These are phyloP conservation scores for Calonectria pteridis DNA, from an alignment of 2,329 filamentous ascomycete species.

Conservation along the genomic window DNA sequence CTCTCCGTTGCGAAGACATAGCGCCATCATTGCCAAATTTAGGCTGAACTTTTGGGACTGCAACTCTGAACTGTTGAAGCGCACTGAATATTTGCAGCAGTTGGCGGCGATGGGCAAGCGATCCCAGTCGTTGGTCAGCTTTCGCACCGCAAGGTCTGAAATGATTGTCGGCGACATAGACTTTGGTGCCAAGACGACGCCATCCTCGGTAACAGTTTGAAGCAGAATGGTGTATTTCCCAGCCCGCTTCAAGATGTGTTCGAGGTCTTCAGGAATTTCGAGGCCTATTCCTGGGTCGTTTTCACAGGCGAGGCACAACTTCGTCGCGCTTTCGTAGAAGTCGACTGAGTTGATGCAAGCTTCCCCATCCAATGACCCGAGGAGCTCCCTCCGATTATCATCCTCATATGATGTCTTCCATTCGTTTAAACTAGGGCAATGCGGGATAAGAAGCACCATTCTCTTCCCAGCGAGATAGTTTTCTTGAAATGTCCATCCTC, in stretches of 20 bases:
- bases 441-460: conserved; percentile 12
- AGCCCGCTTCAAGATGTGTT: neutral
- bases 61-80: neutral
- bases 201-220: neutral
- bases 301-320: neutral
- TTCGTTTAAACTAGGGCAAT: neutral
- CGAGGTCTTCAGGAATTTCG: neutral
- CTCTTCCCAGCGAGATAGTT: conserved; percentile 7
- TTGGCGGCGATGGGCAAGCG: neutral
- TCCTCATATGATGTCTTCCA: neutral
- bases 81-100: neutral
- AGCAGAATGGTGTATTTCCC: conserved; percentile 4
- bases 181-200: neutral
- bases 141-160: neutral
- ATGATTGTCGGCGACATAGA: neutral
- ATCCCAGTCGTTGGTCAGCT: neutral
- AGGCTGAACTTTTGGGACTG: neutral
- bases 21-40: neutral
- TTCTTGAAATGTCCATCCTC: conserved; percentile 18
- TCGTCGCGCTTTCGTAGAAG: neutral
- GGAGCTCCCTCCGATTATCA: neutral
- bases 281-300: neutral
- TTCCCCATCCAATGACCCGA: neutral
- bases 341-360: neutral
- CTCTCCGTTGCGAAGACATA: neutral